A percentile compares a stretch with the other conserved stretches of the same genome.
phyloP scores from a whole-genome alignment of 371 early-diverging fungal species.

The Dinochytrium kinnereticum region DNA sequence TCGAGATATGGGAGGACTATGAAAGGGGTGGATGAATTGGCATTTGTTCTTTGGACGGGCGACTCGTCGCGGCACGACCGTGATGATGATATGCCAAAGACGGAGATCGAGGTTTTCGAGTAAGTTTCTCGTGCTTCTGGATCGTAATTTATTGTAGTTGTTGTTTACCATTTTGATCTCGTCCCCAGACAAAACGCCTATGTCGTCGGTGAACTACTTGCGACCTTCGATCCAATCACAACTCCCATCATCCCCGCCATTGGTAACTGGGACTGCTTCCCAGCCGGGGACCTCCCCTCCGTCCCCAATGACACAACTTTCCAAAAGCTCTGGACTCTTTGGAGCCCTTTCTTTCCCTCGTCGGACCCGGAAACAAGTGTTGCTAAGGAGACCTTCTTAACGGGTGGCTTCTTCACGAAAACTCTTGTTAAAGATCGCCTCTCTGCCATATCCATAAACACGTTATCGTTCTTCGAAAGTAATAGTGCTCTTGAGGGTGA shows the following conservation, averaged over 20 bases:
- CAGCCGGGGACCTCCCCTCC: constrained; percentile 24
- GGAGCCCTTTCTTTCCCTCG: constrained; percentile 33
- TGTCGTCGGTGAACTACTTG: constrained; percentile 24
- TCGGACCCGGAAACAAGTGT: constrained; percentile 16
- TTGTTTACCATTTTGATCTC: too few species aligned
- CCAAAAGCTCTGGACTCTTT: constrained; percentile 30
- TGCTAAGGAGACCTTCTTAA: constrained; percentile 25
- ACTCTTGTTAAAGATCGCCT: constrained; percentile 24
- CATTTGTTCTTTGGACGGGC: constrained; percentile 49
- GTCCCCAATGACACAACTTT: constrained; percentile 25
- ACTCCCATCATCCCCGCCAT: constrained; percentile 44
- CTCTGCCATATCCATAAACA: constrained; percentile 40
- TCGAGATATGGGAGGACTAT: background rate
- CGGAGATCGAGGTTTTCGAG: constrained; percentile 25
- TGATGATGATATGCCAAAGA: constrained; percentile 33
- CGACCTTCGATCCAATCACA: constrained; percentile 25
- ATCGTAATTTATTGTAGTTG: background rate
- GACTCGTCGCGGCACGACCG: constrained; percentile 52
- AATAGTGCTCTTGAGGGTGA: constrained; percentile 32
- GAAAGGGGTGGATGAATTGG: background rate
- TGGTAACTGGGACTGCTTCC: constrained; percentile 55
- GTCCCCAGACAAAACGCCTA: constrained; percentile 29
- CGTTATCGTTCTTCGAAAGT: constrained; percentile 36
- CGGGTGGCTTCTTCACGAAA: constrained; percentile 37
- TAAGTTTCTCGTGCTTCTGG: background rate